Evolutionary conservation across 2,329 filamentous ascomycete genomes (phyloP).

Genomic region (Hypomyces perniciosus): DNA sequence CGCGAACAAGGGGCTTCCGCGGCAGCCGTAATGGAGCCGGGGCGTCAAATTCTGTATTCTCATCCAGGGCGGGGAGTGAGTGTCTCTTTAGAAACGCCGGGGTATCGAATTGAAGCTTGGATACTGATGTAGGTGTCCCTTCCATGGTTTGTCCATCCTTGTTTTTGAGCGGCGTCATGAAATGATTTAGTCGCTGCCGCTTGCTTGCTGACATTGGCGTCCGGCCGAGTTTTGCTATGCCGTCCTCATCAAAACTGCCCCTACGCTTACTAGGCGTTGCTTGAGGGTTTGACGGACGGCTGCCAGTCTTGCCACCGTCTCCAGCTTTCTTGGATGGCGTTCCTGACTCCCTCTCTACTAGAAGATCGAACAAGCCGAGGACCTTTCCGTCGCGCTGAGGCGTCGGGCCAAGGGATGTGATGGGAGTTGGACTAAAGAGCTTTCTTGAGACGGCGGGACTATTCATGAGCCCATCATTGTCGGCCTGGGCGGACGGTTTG

Average conservation of each 20-base stretch:
- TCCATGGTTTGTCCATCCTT: slow-evolving; percentile 32
- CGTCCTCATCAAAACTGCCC: slow-evolving; percentile 23
- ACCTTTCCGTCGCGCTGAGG: slow-evolving; percentile 74
- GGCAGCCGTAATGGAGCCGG: slow-evolving; percentile 48
- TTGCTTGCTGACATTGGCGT: slow-evolving; percentile 55
- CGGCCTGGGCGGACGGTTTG: slow-evolving; percentile 28
- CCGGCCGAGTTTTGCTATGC: slow-evolving; percentile 31
- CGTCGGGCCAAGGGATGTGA: slow-evolving; percentile 66
- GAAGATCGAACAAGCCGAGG: slow-evolving; percentile 69
- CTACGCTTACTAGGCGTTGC: slow-evolving; percentile 44
- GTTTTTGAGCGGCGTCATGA: slow-evolving; percentile 58
- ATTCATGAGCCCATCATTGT: slow-evolving; percentile 38
- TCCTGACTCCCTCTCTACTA: slow-evolving; percentile 45
- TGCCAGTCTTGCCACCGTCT: slow-evolving; percentile 5
- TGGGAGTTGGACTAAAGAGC: slow-evolving; percentile 53
- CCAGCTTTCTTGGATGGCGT: slow-evolving; percentile 41
- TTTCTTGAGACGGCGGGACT: slow-evolving; percentile 53
- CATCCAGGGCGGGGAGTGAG: slow-evolving; percentile 46
- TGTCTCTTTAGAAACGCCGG: slow-evolving; percentile 60
- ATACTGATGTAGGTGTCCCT: slow-evolving; percentile 45
- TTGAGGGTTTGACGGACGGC: slow-evolving; percentile 18
- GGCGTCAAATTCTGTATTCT: slow-evolving; percentile 46
- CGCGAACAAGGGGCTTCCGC: slow-evolving; percentile 58
- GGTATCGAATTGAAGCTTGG: slow-evolving; percentile 58
- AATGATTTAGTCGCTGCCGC: slow-evolving; percentile 42